These are phyloP conservation scores for Allantophomopsis cytisporea DNA, from an alignment of 2,329 filamentous ascomycete species.

Conservation along the genomic window DNA sequence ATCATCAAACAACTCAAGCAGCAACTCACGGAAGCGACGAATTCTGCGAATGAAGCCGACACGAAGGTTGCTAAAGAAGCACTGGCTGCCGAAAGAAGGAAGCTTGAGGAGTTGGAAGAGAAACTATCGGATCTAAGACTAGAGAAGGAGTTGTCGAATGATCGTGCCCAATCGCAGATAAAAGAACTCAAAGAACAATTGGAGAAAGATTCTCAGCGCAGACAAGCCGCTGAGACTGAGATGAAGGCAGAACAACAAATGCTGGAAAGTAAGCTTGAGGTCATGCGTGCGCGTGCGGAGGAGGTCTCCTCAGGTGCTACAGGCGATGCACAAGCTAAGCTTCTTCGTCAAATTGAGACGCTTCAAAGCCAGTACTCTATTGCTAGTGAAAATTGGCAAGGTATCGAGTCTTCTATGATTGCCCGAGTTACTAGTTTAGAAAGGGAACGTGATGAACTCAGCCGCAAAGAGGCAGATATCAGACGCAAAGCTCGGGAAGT, in stretches of 20 bases:
- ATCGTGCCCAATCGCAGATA: slow-evolving; percentile 57
- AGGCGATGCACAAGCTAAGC: slow-evolving; percentile 76
- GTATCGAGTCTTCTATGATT: slow-evolving; percentile 77
- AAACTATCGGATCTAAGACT: slow-evolving; percentile 52
- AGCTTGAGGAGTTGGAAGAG: slow-evolving; percentile 40
- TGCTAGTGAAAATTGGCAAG: slow-evolving; percentile 95
- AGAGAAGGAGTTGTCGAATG: slow-evolving; percentile 63
- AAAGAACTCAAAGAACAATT: slow-evolving; percentile 60
- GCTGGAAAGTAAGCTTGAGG: slow-evolving; percentile 81
- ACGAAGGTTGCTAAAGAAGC: slow-evolving; percentile 53
- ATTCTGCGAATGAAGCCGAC: slow-evolving; percentile 53
- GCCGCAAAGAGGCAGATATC: slow-evolving; percentile 72
- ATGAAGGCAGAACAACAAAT: slow-evolving; percentile 64
- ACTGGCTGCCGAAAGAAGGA: slow-evolving; percentile 49
- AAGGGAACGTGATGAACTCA: slow-evolving; percentile 80
- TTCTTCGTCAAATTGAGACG: slow-evolving; percentile 88
- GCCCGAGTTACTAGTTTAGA: slow-evolving; percentile 67
- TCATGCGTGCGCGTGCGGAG: slow-evolving; percentile 72
- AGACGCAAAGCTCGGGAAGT: slow-evolving; percentile 80
- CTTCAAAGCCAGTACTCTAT: slow-evolving; percentile 90
- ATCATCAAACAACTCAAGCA: slow-evolving; percentile 54
- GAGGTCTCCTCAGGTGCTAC: slow-evolving; percentile 74
- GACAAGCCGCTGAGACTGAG: slow-evolving; percentile 58
- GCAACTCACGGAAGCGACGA: slow-evolving; percentile 54
- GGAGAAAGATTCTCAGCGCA: slow-evolving; percentile 57